Conservation (phyloP, 2,329 filamentous ascomycete species). For the Diaporthe batatas region DNA sequence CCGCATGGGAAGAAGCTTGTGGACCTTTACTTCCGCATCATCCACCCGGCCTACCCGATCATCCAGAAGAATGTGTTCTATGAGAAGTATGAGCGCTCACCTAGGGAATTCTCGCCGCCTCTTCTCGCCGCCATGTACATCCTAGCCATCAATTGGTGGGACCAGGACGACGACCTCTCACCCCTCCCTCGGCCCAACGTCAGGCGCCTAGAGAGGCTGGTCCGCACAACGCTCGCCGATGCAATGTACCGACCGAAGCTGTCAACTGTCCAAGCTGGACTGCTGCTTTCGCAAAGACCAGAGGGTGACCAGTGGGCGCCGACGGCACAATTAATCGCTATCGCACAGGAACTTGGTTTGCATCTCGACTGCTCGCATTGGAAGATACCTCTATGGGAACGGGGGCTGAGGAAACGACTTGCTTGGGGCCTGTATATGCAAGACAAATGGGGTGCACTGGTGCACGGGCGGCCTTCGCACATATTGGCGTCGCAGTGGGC, state of each 20-base stretch:
- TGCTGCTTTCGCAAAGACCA: constrained; percentile 65
- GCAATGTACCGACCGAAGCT: constrained; percentile 67
- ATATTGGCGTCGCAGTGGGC: constrained; percentile 80
- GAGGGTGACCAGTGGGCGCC: constrained; percentile 62
- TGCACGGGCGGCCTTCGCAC: constrained; percentile 88
- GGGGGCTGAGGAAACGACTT: constrained; percentile 70
- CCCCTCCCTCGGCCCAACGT: constrained; percentile 58
- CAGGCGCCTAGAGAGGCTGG: constrained; percentile 51
- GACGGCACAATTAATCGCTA: constrained; percentile 66
- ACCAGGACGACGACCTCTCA: constrained; percentile 67
- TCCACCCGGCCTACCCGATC: constrained; percentile 71
- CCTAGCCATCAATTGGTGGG: constrained; percentile 72
- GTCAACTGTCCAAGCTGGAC: constrained; percentile 67
- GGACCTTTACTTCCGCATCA: constrained; percentile 75
- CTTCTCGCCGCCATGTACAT: constrained; percentile 72
- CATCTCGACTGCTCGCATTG: constrained; percentile 73
- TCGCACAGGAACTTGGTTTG: constrained; percentile 70
- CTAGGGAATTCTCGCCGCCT: constrained; percentile 70
- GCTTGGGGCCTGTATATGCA: constrained; percentile 77
- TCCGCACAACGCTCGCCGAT: constrained; percentile 58
- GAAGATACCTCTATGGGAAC: constrained; percentile 74
- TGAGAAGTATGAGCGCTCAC: constrained; percentile 70
- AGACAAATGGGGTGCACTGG: constrained; percentile 83
- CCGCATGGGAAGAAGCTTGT: constrained; percentile 74
- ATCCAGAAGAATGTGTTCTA: constrained; percentile 73